These are phyloP conservation scores for Botrytis squamosa DNA, from an alignment of 2,329 filamentous ascomycete genomes.

Conservation along the genomic window DNA sequence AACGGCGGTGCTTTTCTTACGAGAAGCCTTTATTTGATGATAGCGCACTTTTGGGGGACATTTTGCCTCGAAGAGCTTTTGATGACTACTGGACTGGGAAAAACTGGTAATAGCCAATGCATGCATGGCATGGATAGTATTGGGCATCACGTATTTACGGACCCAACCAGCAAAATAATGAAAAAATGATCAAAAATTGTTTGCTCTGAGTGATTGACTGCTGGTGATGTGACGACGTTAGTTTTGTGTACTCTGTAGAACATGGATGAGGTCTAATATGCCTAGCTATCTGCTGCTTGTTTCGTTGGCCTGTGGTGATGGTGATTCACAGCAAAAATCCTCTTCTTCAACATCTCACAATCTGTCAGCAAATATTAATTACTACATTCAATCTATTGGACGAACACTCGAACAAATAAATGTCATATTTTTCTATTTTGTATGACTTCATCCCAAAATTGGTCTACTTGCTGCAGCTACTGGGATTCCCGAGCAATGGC, in stretches of 20 bases:
- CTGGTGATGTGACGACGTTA: neutral
- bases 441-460: neutral
- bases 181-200: slow-evolving; percentile 10
- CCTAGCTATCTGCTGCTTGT: neutral
- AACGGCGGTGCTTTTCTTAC: neutral
- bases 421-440: neutral
- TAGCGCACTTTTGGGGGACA: neutral
- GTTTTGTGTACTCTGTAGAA: neutral
- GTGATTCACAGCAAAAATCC: neutral
- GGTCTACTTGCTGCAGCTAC: slow-evolving; percentile 1
- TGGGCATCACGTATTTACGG: slow-evolving; percentile 21
- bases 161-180: slow-evolving; percentile 15
- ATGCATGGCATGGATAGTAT: slow-evolving; percentile 18
- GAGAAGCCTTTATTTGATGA: slow-evolving; percentile 11
- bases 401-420: neutral
- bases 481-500: neutral
- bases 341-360: neutral
- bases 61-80: neutral
- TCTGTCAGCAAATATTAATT: neutral
- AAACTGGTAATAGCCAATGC: slow-evolving; percentile 5
- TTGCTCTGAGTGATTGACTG: neutral
- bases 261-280: neutral
- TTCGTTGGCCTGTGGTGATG: neutral
- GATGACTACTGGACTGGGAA: slow-evolving; percentile 5
- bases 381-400: neutral